Conservation (phyloP, 2,329 filamentous ascomycete genomes). For the Alternaria atra region DNA sequence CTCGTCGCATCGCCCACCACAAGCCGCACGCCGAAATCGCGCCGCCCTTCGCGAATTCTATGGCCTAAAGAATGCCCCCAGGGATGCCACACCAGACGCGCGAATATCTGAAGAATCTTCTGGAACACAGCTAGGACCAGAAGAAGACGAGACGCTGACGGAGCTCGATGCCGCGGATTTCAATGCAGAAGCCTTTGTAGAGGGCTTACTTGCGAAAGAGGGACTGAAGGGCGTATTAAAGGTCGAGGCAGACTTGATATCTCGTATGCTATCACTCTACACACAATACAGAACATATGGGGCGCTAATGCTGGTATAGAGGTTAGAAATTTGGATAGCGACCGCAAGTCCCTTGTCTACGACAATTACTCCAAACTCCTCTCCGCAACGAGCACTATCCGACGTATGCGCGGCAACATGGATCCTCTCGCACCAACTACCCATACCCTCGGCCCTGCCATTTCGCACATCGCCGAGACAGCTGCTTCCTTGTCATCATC, state of each 20-base stretch:
- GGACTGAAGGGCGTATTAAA: slow-evolving; percentile 73
- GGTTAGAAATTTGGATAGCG: slow-evolving; percentile 88
- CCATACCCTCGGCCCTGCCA: slow-evolving; percentile 75
- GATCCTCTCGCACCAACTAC: slow-evolving; percentile 79
- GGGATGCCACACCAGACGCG: slow-evolving; percentile 32
- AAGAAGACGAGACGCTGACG: slow-evolving; percentile 65
- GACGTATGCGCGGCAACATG: slow-evolving; percentile 85
- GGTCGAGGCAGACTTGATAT: slow-evolving; percentile 74
- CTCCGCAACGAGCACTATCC: slow-evolving; percentile 93
- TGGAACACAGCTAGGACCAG: slow-evolving; percentile 44
- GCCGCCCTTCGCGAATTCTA: slow-evolving; percentile 94
- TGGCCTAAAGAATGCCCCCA: slow-evolving; percentile 70
- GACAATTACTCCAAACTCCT: slow-evolving; percentile 99
- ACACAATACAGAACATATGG: not conserved
- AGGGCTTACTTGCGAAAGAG: slow-evolving; percentile 67
- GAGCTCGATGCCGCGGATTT: slow-evolving; percentile 81
- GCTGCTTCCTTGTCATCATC: slow-evolving; percentile 54
- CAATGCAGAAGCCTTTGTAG: slow-evolving; percentile 74
- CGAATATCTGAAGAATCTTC: slow-evolving; percentile 46
- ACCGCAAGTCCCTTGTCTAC: slow-evolving; percentile 96
- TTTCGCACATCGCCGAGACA: slow-evolving; percentile 76
- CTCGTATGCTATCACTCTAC: slow-evolving; percentile 45
- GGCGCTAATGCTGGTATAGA: slow-evolving; percentile 57
- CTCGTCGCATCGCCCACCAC: slow-evolving; percentile 28
- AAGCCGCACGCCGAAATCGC: slow-evolving; percentile 73